Base-by-base conservation (phyloP, 129 eudicot genomes). In the Dittrichia graveolens region DNA sequence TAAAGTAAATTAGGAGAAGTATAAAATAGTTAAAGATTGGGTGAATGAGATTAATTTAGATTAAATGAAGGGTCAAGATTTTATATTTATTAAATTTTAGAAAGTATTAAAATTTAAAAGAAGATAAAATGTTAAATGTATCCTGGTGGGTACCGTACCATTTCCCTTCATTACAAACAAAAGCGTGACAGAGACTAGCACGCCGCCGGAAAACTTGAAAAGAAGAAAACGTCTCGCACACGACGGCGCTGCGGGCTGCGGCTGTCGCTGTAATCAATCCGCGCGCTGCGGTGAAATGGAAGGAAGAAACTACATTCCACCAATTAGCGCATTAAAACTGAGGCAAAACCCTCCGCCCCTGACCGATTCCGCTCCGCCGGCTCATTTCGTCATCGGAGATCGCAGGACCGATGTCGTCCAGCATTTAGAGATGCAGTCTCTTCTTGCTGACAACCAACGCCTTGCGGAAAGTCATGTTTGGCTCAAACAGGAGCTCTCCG, bases 371-470 rank as follows among this genome's bases (percentile, higher is more conserved):
- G 65, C 37, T 4, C 52, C 76, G 54, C 71, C 68, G 9, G 46
- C 43, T 60, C 61, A 54, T 10, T 48, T 60, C 75, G 13, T 72
- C 73, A n/a, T 76, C 50, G 89, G 72, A 46, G 91, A 83, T 45
- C 82, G 58, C n/a, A 12, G 13, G 5, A 13, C 78, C 70, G 64
- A 69, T 50, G 68, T 62, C 46, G 53, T 47, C 8, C 87, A 81
- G 37, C 74, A 66, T 56, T 88, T 75, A 5, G 71, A 87, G 35
- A 81, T 81, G 52, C 83, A 85, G 68, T 4, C 73, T 47, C 91
- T 90, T 52, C 83, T 85, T 42, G 35, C 31, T 7, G 94, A 87
- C 75, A 85, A 87, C 13, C 90, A 83, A 39, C 83, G 80, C 7
- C 79, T 90, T 1, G 75, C 81, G 11, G 84, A 79, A 42, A 37